These are phyloP conservation scores for Ochromonas danica DNA, from an alignment of 108 stramenopile species.

Conservation along the genomic window DNA sequence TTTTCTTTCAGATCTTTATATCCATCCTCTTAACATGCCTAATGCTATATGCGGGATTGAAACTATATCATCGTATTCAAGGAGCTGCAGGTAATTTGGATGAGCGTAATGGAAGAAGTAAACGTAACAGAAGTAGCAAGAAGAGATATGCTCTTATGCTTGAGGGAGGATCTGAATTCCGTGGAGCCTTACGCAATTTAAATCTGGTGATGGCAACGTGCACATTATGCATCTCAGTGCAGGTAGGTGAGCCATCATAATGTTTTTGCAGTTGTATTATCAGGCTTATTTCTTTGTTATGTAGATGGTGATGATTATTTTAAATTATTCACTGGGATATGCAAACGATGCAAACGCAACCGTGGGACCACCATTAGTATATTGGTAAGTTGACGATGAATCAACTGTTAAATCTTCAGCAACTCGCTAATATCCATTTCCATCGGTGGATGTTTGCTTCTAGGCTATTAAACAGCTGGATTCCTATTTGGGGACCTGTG, in stretches of 20 bases:
- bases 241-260: neutral
- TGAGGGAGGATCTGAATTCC: neutral
- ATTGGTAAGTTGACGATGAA: conserved; percentile 26
- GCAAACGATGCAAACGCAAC: neutral
- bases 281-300: conserved; percentile 3
- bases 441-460: neutral
- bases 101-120: neutral
- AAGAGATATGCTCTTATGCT: neutral
- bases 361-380: conserved; percentile 2
- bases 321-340: conserved; percentile 26
- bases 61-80: neutral
- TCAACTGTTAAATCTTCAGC: neutral
- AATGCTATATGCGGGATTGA: conserved; percentile 1
- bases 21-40: neutral
- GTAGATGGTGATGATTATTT: conserved; percentile 1
- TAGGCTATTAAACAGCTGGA: neutral
- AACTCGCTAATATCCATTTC: neutral
- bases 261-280: neutral
- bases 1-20: conserved; percentile 6
- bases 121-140: neutral
- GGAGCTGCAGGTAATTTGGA: neutral
- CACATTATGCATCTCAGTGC: conserved; percentile 3
- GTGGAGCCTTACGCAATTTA: neutral
- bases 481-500: conserved; percentile 10
- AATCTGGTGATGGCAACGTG: conserved; percentile 26